These are phyloP conservation scores for Zygosaccharomyces kombuchaensis DNA, from an alignment of 805 yeast species.

Conservation along the genomic window DNA sequence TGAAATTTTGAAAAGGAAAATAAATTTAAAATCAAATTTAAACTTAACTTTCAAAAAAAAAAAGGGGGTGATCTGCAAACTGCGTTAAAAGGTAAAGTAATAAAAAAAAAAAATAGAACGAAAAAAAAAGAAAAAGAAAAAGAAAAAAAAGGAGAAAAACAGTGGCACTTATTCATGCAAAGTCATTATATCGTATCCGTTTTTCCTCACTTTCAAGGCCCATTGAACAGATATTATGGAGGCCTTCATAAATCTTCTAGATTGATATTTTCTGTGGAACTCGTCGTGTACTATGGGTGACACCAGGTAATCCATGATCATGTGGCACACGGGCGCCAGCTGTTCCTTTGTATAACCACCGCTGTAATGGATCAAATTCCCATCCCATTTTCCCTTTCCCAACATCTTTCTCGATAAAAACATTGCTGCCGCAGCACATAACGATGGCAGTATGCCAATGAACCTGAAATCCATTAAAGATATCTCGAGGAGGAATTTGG, in stretches of 20 bases:
- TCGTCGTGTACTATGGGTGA: constrained; percentile 87
- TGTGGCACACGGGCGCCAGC: constrained; percentile 64
- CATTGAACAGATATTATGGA: constrained; percentile 75
- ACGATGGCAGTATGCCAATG: constrained; percentile 72
- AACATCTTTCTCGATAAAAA: constrained; percentile 74
- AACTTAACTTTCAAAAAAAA: not conserved
- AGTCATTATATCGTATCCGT: constrained; percentile 38
- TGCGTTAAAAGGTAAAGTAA: not conserved
- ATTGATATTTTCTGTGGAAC: constrained; percentile 88
- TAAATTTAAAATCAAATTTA: constrained; percentile 3
- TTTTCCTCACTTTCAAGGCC: constrained; percentile 56
- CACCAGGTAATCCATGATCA: constrained; percentile 70
- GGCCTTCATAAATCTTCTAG: constrained; percentile 83
- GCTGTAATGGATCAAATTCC: constrained; percentile 81
- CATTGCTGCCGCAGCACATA: constrained; percentile 89
- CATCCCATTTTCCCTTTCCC: constrained; percentile 72
- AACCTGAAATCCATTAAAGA: constrained; percentile 75
- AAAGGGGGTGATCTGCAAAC: not conserved
- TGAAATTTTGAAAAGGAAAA: constrained; percentile 3
- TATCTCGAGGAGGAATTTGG: constrained; percentile 79
- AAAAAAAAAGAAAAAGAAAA: constrained; percentile 1
- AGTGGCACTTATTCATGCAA: constrained; percentile 31
- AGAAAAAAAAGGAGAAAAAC: constrained; percentile 6
- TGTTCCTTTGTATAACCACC: constrained; percentile 82
- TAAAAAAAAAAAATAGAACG: not conserved